A percentile compares a stretch with the other conserved stretches of the same genome.
These are phyloP conservation scores for Neoscytalidium dimidiatum DNA, from an alignment of 2,329 filamentous ascomycete species.

Conservation along the genomic window DNA sequence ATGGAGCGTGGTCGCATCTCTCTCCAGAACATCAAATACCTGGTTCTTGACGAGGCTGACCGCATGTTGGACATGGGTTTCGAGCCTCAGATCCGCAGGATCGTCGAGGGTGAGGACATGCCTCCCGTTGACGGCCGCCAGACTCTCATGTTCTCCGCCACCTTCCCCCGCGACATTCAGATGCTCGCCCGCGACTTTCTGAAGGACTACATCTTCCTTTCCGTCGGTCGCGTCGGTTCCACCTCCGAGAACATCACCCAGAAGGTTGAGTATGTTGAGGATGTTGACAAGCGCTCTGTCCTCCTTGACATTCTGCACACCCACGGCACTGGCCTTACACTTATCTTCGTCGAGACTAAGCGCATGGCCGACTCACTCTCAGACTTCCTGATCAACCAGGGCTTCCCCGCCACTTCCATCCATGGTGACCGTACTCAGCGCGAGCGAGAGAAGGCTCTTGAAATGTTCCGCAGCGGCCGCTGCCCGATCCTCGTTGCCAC, in stretches of 20 bases:
- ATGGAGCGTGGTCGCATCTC: constrained; percentile 99
- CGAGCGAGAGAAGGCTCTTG: constrained; percentile 95
- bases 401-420: constrained; percentile 96
- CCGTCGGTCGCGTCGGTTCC: constrained; percentile 95
- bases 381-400: constrained; percentile 98
- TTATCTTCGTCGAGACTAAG: constrained; percentile 99
- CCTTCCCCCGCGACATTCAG: constrained; percentile 98
- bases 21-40: constrained; percentile 97
- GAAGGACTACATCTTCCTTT: constrained; percentile 99
- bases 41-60: constrained; percentile 98
- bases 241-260: constrained; percentile 99
- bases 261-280: constrained; percentile 97
- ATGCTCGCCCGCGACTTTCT: constrained; percentile 98
- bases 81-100: constrained; percentile 98
- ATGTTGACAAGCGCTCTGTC: constrained; percentile 95
- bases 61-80: constrained; percentile 99
- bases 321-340: constrained; percentile 81
- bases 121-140: constrained; percentile 79
- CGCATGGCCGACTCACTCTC: constrained; percentile 98
- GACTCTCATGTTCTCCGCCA: constrained; percentile 99
- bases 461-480: constrained; percentile 94
- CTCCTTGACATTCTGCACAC: constrained; percentile 97
- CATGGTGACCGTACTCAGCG: constrained; percentile 98
- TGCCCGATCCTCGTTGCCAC: constrained; percentile 97
- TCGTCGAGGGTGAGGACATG: constrained; percentile 99